phyloP scores from a whole-genome alignment of 805 yeast species.

The Ogataea minuta region DNA sequence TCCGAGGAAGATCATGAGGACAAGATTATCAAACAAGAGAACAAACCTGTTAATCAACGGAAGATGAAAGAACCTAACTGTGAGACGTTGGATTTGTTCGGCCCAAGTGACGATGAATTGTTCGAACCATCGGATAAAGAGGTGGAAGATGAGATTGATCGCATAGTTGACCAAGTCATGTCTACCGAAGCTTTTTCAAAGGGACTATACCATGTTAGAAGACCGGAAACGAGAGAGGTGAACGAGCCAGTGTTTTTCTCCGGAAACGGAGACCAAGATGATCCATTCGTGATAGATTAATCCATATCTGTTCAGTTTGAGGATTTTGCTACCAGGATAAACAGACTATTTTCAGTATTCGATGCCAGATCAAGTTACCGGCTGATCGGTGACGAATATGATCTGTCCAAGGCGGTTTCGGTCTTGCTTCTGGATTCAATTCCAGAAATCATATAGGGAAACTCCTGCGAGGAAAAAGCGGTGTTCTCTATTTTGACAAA shows the following conservation, averaged over 20 bases:
- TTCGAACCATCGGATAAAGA: conserved; percentile 13
- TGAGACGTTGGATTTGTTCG: conserved; percentile 1
- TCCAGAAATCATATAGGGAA: too few species aligned
- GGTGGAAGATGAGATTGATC: conserved; percentile 15
- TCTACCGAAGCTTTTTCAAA: not conserved
- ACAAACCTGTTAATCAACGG: conserved; percentile 4
- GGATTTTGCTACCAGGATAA: not conserved
- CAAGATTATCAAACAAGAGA: conserved; percentile 1
- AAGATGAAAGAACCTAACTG: not conserved
- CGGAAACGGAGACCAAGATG: conserved; percentile 33
- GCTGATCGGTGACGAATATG: too few species aligned
- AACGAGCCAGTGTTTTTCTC: conserved; percentile 28
- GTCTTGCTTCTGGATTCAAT: too few species aligned
- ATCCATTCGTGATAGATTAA: conserved; percentile 33
- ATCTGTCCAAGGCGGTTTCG: too few species aligned
- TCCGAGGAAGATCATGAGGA: conserved; percentile 18
- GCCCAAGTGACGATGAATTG: conserved; percentile 19
- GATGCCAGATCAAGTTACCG: too few species aligned
- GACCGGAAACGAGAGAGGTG: not conserved
- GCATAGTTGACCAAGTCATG: conserved; percentile 17
- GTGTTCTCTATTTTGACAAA: too few species aligned
- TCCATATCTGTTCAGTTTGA: not conserved
- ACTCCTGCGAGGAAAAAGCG: too few species aligned
- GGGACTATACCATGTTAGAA: too few species aligned
- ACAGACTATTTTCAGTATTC: too few species aligned